Conservation (phyloP, 768 basidiomycete species). For the Auricularia heimuer region DNA sequence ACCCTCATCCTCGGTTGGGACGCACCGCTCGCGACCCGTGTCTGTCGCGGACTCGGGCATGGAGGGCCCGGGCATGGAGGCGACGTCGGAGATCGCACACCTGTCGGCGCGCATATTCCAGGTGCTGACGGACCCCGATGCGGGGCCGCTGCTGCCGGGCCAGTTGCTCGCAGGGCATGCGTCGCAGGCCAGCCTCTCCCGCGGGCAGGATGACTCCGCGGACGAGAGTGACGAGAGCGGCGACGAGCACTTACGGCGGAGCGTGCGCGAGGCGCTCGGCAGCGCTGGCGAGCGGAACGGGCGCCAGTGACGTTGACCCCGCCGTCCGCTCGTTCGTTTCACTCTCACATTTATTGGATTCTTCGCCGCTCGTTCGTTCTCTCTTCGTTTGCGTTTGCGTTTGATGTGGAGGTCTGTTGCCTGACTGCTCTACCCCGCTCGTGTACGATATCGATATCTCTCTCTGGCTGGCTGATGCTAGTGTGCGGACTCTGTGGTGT, state of each 20-base stretch:
- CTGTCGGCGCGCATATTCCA: slow-evolving; percentile 80
- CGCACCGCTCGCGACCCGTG: slow-evolving; percentile 55
- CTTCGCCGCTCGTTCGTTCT: neutral
- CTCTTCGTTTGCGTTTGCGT: neutral
- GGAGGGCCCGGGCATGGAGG: slow-evolving; percentile 61
- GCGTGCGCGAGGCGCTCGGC: slow-evolving; percentile 72
- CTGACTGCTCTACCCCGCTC: no score
- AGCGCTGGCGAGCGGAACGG: neutral
- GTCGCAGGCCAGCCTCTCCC: slow-evolving; percentile 39
- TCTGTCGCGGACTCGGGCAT: slow-evolving; percentile 40
- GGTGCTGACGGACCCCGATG: slow-evolving; percentile 61
- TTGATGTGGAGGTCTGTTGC: no score
- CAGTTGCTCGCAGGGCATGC: slow-evolving; percentile 4
- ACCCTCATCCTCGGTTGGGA: slow-evolving; percentile 57
- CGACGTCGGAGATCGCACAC: slow-evolving; percentile 83
- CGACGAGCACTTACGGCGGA: slow-evolving; percentile 49
- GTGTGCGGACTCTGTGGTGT: no score
- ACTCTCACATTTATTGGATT: neutral
- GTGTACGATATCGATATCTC: no score
- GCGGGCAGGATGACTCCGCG: neutral
- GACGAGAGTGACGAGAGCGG: slow-evolving; percentile 6
- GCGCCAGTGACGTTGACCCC: neutral
- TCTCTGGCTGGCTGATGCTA: no score
- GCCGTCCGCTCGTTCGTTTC: no score
- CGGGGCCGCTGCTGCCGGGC: slow-evolving; percentile 39